Evolutionary conservation across 2,329 filamentous ascomycete genomes (phyloP).

Genomic region (Colletotrichum trifolii): DNA sequence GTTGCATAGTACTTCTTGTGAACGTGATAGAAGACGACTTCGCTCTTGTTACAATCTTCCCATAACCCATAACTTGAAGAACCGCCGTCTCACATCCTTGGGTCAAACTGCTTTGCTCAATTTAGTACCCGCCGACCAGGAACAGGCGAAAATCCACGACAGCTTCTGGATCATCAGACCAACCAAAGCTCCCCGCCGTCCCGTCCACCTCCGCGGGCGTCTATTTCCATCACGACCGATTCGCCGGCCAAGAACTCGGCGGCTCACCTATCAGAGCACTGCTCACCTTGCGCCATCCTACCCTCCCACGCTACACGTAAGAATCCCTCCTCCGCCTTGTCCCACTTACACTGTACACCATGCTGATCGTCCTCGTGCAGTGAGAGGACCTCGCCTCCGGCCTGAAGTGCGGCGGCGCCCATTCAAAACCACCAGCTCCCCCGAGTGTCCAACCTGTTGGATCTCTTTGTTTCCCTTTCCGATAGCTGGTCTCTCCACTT

Average conservation of each 20-base stretch:
- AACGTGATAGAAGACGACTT: neutral
- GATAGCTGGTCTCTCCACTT: conserved; percentile 68
- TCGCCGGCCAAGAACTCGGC: conserved; percentile 54
- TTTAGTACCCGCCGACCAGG: conserved; percentile 19
- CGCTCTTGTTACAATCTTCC: neutral
- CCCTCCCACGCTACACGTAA: conserved; percentile 41
- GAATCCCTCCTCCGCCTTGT: conserved; percentile 49
- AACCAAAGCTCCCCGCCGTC: conserved; percentile 47
- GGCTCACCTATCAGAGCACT: conserved; percentile 57
- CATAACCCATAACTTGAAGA: neutral
- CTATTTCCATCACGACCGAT: conserved; percentile 53
- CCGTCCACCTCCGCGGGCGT: conserved; percentile 52
- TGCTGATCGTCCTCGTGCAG: conserved; percentile 52
- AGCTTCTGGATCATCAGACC: conserved; percentile 34
- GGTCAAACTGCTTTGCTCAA: conserved; percentile 6
- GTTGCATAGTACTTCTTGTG: neutral
- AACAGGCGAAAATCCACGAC: conserved; percentile 17
- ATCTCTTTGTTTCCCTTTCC: conserved; percentile 54
- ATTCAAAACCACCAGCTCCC: conserved; percentile 65
- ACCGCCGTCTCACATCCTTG: conserved; percentile 5
- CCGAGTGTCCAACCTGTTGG: conserved; percentile 48
- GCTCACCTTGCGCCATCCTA: conserved; percentile 38
- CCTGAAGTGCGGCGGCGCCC: conserved; percentile 46
- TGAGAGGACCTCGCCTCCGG: conserved; percentile 24
- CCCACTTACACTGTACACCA: conserved; percentile 43